Percentiles rank a stretch among this genome's conserved stretches.
Conservation (phyloP, 2,329 filamentous ascomycete species). For the Colletotrichum sp. region DNA sequence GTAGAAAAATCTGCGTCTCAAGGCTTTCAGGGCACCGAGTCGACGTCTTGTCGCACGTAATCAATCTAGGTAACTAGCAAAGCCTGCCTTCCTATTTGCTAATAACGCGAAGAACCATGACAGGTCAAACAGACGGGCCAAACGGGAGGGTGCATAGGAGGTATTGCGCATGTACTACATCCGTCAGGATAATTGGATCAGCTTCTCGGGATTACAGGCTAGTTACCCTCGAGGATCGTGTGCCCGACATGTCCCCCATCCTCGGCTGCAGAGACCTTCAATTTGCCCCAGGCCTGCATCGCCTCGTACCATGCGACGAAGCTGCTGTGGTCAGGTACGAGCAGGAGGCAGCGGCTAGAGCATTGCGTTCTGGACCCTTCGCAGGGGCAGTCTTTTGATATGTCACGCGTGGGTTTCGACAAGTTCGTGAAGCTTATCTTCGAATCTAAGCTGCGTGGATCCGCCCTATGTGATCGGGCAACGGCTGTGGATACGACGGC, state of each 20-base stretch:
- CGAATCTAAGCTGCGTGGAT: background rate
- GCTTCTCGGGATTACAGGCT: background rate
- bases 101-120: background rate
- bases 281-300: background rate
- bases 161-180: background rate
- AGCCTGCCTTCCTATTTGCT: background rate
- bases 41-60: background rate
- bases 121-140: background rate
- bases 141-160: background rate
- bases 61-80: background rate
- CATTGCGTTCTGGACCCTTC: background rate
- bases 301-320: background rate
- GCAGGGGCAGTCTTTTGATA: background rate
- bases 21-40: background rate
- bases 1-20: background rate
- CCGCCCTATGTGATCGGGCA: background rate
- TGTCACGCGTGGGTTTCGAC: background rate
- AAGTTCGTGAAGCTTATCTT: background rate
- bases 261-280: background rate
- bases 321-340: background rate
- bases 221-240: background rate
- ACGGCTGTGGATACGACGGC: background rate
- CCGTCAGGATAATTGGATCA: background rate
- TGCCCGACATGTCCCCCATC: background rate
- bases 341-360: background rate